A percentile compares a stretch with the other conserved stretches of the same genome.
Evolutionary conservation across 345 rosid genomes (phyloP).

Genomic region (Sonneratia alba): DNA sequence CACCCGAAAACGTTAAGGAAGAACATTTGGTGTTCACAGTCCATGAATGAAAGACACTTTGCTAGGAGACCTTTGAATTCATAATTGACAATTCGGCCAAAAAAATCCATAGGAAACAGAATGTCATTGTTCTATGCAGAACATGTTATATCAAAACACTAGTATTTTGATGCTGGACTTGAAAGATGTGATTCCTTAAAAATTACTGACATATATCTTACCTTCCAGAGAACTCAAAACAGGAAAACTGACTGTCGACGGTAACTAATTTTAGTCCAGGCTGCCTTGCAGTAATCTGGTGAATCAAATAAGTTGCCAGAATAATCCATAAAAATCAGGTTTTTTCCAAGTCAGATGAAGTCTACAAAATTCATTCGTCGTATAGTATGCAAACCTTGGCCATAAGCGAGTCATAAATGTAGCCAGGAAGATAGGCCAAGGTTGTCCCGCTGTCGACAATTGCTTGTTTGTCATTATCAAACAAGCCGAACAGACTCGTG

Average conservation of each 20-base stretch:
- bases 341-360: background rate
- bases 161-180: background rate
- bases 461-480: slow-evolving; percentile 41
- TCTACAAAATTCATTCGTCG: background rate
- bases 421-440: slow-evolving; percentile 67
- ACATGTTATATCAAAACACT: background rate
- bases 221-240: slow-evolving; percentile 48
- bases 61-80: background rate
- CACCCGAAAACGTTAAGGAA: slow-evolving; percentile 5
- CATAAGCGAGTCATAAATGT: slow-evolving; percentile 45
- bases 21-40: background rate
- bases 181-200: background rate
- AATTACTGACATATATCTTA: slow-evolving; percentile 22
- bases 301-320: slow-evolving; percentile 8
- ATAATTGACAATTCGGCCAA: background rate
- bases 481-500: slow-evolving; percentile 34
- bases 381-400: slow-evolving; percentile 23
- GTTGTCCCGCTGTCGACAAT: slow-evolving; percentile 95
- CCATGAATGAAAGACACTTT: background rate
- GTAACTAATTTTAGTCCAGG: slow-evolving; percentile 45
- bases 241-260: slow-evolving; percentile 53
- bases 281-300: slow-evolving; percentile 43
- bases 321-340: background rate
- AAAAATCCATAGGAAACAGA: background rate
- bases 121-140: background rate